Evolutionary conservation across 2,329 filamentous ascomycete species (phyloP).

Genomic region (Parafenestella ontariensis): DNA sequence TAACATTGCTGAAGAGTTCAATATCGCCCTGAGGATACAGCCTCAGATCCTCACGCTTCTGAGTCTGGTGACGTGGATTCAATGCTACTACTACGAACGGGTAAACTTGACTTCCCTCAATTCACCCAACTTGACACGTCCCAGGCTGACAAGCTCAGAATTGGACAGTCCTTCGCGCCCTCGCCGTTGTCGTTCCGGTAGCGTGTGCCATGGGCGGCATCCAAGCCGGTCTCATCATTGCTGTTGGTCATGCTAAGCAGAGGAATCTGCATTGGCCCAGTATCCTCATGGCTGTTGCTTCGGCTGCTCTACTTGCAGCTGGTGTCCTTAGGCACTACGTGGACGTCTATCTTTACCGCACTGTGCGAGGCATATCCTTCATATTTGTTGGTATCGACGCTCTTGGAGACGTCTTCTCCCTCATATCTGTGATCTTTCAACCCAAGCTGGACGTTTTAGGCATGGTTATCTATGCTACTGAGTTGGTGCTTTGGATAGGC

Average conservation of each 20-base stretch:
- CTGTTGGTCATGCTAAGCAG: constrained; percentile 54
- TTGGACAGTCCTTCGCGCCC: constrained; percentile 60
- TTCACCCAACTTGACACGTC: background rate
- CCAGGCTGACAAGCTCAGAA: constrained; percentile 47
- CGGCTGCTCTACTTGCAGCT: constrained; percentile 67
- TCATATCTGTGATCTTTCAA: constrained; percentile 70
- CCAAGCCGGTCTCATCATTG: constrained; percentile 67
- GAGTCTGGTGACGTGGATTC: constrained; percentile 62
- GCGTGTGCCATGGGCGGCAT: constrained; percentile 65
- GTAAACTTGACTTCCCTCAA: constrained; percentile 7
- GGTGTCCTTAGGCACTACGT: constrained; percentile 73
- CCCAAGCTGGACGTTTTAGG: constrained; percentile 65
- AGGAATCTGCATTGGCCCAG: constrained; percentile 65
- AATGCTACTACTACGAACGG: constrained; percentile 63
- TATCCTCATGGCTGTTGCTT: constrained; percentile 71
- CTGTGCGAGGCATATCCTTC: constrained; percentile 74
- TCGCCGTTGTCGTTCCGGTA: constrained; percentile 59
- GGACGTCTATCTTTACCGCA: constrained; percentile 71
- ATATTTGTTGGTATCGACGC: constrained; percentile 75
- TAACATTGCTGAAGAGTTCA: constrained; percentile 63
- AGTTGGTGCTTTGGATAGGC: constrained; percentile 71
- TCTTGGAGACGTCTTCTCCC: constrained; percentile 70
- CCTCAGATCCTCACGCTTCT: constrained; percentile 63
- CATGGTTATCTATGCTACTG: constrained; percentile 71
- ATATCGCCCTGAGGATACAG: constrained; percentile 62